Evolutionary conservation across 495 filamentous ascomycete species (phyloP).

Genomic region (Sphaerosporella brunnea): DNA sequence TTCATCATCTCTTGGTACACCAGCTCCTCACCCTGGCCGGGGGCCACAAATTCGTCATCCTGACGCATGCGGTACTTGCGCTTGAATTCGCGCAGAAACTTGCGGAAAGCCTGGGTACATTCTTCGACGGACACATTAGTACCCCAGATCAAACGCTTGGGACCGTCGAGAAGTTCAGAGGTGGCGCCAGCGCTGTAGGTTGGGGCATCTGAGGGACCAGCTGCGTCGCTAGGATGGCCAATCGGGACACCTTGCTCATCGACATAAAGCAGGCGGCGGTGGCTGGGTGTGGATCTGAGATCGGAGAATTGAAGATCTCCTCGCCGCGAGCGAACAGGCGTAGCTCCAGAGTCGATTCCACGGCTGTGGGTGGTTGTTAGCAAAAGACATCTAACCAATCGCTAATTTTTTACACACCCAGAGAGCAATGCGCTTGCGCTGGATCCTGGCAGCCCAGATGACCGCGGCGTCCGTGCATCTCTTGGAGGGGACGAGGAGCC

Average conservation of each 20-base stretch:
- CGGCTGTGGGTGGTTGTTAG: not conserved
- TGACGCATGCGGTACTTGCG: constrained; percentile 83
- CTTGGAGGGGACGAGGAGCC: constrained; percentile 21
- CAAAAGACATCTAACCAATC: not conserved
- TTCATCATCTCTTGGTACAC: constrained; percentile 76
- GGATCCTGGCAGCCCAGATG: constrained; percentile 16
- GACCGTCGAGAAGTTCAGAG: constrained; percentile 64
- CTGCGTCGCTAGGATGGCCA: constrained; percentile 5
- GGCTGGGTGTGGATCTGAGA: constrained; percentile 18
- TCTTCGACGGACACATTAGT: constrained; percentile 90
- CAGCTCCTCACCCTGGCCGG: constrained; percentile 57
- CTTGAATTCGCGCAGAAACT: constrained; percentile 77
- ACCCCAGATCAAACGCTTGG: constrained; percentile 85
- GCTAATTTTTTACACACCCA: not conserved
- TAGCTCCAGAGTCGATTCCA: constrained; percentile 3
- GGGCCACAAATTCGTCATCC: constrained; percentile 30
- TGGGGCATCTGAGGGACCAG: constrained; percentile 18
- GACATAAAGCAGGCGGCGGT: constrained; percentile 24
- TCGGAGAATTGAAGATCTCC: constrained; percentile 25
- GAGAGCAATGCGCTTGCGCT: constrained; percentile 16
- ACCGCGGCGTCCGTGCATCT: constrained; percentile 13
- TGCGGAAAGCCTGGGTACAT: constrained; percentile 68
- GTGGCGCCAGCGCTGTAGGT: constrained; percentile 34
- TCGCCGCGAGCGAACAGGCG: constrained; percentile 20
- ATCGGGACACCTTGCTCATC: constrained; percentile 23